phyloP scores from a whole-genome alignment of 2,329 filamentous ascomycete species.

The Verticillium alfalfae region DNA sequence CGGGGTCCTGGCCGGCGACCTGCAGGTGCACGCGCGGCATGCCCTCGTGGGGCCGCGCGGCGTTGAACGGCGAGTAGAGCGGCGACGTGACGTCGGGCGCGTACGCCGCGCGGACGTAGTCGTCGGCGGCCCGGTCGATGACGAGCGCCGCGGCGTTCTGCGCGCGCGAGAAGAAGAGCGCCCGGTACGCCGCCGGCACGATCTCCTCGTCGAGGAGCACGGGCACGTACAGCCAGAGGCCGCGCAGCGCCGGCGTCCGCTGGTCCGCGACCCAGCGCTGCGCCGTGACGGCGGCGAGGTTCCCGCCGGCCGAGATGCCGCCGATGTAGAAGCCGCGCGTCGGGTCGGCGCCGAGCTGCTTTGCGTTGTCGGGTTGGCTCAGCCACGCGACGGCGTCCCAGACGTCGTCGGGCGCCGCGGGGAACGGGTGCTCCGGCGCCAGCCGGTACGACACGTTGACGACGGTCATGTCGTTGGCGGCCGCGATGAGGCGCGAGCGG shows the following conservation, averaged over 20 bases:
- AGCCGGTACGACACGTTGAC: conserved; percentile 42
- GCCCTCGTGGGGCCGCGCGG: conserved; percentile 18
- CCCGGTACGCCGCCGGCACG: conserved; percentile 28
- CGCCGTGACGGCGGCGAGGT: conserved; percentile 8
- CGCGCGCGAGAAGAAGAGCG: conserved; percentile 28
- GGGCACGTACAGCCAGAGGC: conserved; percentile 3
- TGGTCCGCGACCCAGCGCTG: conserved; percentile 5
- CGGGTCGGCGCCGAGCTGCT: not conserved
- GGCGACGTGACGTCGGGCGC: conserved; percentile 18
- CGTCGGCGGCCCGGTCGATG: conserved; percentile 19
- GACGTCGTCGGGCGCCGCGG: conserved; percentile 32
- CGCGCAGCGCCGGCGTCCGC: conserved; percentile 1
- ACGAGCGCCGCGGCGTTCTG: conserved; percentile 32
- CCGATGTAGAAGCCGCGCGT: conserved; percentile 9
- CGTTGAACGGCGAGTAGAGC: conserved; percentile 25
- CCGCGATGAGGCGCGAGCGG: conserved; percentile 2
- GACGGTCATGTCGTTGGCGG: conserved; percentile 3
- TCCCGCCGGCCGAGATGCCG: conserved; percentile 13
- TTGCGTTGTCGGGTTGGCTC: not conserved
- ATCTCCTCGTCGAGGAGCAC: conserved; percentile 2
- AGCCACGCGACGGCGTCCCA: conserved; percentile 24
- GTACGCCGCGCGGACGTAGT: conserved; percentile 21
- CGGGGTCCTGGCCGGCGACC: conserved; percentile 41
- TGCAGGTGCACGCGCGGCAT: conserved; percentile 44
- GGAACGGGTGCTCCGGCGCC: conserved; percentile 39